These are phyloP conservation scores for Dillenia suffruticosa DNA, from an alignment of 164 flowering plant genomes.

Conservation along the genomic window DNA sequence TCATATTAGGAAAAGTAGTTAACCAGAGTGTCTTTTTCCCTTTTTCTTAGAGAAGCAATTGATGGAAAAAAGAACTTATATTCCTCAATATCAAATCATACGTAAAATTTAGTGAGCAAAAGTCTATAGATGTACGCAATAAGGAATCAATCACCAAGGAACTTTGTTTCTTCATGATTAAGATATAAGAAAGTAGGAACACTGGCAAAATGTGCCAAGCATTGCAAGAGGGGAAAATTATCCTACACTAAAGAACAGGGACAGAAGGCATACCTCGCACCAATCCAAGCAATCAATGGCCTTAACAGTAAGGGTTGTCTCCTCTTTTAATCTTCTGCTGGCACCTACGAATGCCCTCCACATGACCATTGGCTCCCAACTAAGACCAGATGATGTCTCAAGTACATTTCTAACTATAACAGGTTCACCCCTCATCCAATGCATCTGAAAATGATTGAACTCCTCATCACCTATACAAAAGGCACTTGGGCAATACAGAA, in stretches of 20 bases:
- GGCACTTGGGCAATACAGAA: constrained; percentile 63
- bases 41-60: too few relatives aligned
- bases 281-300: constrained; percentile 85
- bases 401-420: constrained; percentile 67
- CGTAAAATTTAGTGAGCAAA: background rate
- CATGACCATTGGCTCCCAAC: constrained; percentile 97
- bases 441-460: constrained; percentile 68
- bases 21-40: too few relatives aligned
- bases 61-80: too few relatives aligned
- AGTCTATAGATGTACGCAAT: too few relatives aligned
- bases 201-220: background rate
- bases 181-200: background rate
- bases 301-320: constrained; percentile 35
- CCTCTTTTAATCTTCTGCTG: constrained; percentile 32
- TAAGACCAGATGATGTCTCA: constrained; percentile 53
- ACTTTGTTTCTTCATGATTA: too few relatives aligned
- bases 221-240: too few relatives aligned
- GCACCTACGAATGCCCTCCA: constrained; percentile 61
- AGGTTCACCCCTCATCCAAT: constrained; percentile 81
- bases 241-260: background rate
- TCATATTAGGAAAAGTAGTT: too few relatives aligned
- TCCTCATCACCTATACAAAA: constrained; percentile 27
- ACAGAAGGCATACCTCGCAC: constrained; percentile 59
- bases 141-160: too few relatives aligned
- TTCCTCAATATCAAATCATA: background rate